Evolutionary conservation across 352 stramenopile genomes (phyloP).

Genomic region (Albugo laibachii): DNA sequence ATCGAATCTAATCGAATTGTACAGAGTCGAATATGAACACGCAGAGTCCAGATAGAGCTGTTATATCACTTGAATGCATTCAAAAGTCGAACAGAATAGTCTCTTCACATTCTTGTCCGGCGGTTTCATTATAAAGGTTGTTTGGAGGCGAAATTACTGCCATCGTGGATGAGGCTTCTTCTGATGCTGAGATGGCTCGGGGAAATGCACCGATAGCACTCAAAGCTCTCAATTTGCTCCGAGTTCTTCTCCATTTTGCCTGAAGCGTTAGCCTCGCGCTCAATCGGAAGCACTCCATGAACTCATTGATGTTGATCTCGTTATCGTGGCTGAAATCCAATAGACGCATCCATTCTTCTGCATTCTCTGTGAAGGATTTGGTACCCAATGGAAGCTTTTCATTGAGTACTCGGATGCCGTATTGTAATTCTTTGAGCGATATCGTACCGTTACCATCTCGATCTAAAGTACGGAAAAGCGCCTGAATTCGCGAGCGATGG

Average conservation of each 20-base stretch:
- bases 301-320: slow-evolving; percentile 82
- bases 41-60: too few relatives aligned
- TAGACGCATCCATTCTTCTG: slow-evolving; percentile 66
- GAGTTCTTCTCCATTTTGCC: slow-evolving; percentile 70
- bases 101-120: too few relatives aligned
- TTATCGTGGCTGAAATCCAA: slow-evolving; percentile 74
- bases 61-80: too few relatives aligned
- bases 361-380: slow-evolving; percentile 48
- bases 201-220: slow-evolving; percentile 42
- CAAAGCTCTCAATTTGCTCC: slow-evolving; percentile 77
- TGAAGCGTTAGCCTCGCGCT: slow-evolving; percentile 71
- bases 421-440: slow-evolving; percentile 61
- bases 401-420: slow-evolving; percentile 62
- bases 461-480: slow-evolving; percentile 67
- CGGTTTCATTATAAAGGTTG: too few relatives aligned
- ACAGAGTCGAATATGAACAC: too few relatives aligned
- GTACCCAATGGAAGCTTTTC: slow-evolving; percentile 41
- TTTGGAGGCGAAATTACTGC: too few relatives aligned
- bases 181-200: too few relatives aligned
- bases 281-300: slow-evolving; percentile 77
- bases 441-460: slow-evolving; percentile 68
- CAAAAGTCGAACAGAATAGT: too few relatives aligned
- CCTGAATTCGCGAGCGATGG: slow-evolving; percentile 56
- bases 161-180: too few relatives aligned
- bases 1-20: too few relatives aligned